Percentiles rank a stretch among this genome's conserved stretches.
phyloP scores from a whole-genome alignment of 305 asterid species.

The Coffea humblotiana region DNA sequence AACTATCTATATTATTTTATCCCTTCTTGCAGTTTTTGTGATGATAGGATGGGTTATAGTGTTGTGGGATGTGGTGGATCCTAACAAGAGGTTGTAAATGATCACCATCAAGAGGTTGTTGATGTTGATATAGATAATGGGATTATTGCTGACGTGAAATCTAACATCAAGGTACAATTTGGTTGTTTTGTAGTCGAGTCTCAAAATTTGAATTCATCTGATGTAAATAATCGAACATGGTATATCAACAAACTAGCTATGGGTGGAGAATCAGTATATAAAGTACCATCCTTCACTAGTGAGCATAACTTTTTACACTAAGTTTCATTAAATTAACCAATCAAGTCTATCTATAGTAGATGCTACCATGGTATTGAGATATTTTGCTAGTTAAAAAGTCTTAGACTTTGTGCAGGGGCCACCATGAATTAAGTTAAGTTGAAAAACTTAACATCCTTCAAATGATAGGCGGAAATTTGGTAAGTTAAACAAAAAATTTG shows the following conservation, averaged over 20 bases:
- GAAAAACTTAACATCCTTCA: no score
- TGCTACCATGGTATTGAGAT: no score
- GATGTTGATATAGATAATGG: conserved; percentile 92
- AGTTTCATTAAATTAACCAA: no score
- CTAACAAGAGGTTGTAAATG: conserved; percentile 85
- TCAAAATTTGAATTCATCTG: background rate
- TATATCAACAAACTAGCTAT: background rate
- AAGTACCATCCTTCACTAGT: no score
- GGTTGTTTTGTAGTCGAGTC: background rate
- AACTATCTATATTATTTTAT: background rate
- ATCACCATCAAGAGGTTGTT: conserved; percentile 78
- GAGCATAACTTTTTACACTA: no score
- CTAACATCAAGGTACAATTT: conserved; percentile 32
- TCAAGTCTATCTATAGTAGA: no score
- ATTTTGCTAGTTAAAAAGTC: no score
- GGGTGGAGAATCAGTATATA: background rate
- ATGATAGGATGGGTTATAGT: conserved; percentile 44
- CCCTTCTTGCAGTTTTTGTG: conserved; percentile 56
- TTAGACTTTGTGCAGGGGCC: no score
- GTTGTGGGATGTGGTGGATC: conserved; percentile 43
- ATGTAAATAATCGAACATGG: background rate
- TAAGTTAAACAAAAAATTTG: no score
- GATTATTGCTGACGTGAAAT: conserved; percentile 57
- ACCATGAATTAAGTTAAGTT: no score
- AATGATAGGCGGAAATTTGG: no score